phyloP scores from a whole-genome alignment of 140 eudicot species.

The Senecio squalidus region DNA sequence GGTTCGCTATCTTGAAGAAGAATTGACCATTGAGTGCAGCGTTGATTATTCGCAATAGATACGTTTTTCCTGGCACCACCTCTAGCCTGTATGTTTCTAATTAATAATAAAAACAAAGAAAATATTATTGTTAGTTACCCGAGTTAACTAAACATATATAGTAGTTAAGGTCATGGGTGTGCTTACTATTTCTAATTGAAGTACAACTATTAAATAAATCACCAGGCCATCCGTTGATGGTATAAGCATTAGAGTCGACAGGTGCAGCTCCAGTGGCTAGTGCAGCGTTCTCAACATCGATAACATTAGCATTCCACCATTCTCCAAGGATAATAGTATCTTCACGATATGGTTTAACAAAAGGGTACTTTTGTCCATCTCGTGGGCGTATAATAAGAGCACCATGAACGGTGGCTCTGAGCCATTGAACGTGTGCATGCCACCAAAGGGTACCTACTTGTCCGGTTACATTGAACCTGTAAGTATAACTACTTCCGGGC shows the following conservation, averaged over 20 bases:
- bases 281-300: constrained; percentile 47
- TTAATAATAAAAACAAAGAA: not conserved
- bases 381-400: constrained; percentile 49
- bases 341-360: constrained; percentile 41
- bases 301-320: constrained; percentile 72
- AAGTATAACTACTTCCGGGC: constrained; percentile 47
- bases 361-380: constrained; percentile 38
- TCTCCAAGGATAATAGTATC: constrained; percentile 42
- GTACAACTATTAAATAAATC: constrained; percentile 42
- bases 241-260: constrained; percentile 40
- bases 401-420: constrained; percentile 57
- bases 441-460: constrained; percentile 69
- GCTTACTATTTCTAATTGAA: constrained; percentile 39
- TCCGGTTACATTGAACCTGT: constrained; percentile 37
- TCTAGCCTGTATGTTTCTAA: constrained; percentile 33
- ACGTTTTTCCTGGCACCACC: constrained; percentile 48
- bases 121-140: too few species aligned
- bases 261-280: constrained; percentile 48
- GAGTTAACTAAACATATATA: not conserved
- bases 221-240: constrained; percentile 61
- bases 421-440: constrained; percentile 54
- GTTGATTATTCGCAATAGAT: constrained; percentile 60
- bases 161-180: not conserved
- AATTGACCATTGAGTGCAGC: constrained; percentile 66
- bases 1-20: constrained; percentile 59